A percentile compares a stretch with the other conserved stretches of the same genome.
phyloP scores from a whole-genome alignment of 2,329 filamentous ascomycete species.

The Venturia carpophila region DNA sequence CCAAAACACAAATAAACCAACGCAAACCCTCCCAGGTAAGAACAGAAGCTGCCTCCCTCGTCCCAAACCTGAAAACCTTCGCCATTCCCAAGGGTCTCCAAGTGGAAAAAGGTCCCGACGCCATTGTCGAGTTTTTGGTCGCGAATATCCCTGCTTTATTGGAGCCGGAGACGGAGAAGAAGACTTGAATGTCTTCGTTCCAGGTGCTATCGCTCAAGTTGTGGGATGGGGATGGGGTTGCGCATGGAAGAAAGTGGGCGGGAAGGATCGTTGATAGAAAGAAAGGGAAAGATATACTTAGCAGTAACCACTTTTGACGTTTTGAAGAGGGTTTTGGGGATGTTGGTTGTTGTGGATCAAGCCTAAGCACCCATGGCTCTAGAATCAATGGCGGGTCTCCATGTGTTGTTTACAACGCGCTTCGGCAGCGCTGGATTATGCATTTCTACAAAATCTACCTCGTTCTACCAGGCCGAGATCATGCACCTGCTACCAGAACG shows the following conservation, averaged over 20 bases:
- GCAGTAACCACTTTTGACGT: too few relatives aligned
- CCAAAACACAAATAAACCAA: not conserved
- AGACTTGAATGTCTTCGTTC: too few relatives aligned
- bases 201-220: too few relatives aligned
- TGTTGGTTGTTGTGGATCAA: too few relatives aligned
- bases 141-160: constrained; percentile 23
- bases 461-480: not conserved
- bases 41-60: constrained; percentile 36
- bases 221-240: too few relatives aligned
- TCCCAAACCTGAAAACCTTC: constrained; percentile 45
- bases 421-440: not conserved
- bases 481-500: not conserved
- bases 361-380: not conserved
- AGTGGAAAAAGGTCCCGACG: constrained; percentile 46
- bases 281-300: too few relatives aligned
- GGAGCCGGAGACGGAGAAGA: constrained; percentile 2
- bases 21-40: constrained; percentile 30
- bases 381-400: not conserved
- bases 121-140: constrained; percentile 46
- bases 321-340: too few relatives aligned
- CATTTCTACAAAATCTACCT: not conserved
- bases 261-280: too few relatives aligned
- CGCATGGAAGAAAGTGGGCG: too few relatives aligned
- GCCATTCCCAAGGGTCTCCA: constrained; percentile 49
- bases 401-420: too few relatives aligned